Percentiles rank a stretch among this genome's conserved stretches.
These are phyloP conservation scores for Strigomonas culicis DNA, from an alignment of 208 protist species.

Conservation along the genomic window DNA sequence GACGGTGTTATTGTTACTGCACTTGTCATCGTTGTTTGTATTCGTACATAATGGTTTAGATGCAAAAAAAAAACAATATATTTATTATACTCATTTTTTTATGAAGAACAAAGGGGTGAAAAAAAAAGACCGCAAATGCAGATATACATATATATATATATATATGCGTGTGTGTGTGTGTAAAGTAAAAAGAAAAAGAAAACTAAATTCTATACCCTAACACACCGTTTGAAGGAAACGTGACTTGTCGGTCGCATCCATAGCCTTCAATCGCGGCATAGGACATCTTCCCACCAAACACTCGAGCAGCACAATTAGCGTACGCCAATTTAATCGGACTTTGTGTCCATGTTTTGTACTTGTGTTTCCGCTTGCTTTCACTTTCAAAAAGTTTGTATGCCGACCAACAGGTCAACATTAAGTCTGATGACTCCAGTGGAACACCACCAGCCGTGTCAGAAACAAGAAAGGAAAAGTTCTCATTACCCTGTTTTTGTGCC, in stretches of 20 bases:
- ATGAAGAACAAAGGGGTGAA: neutral
- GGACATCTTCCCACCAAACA: constrained; percentile 54
- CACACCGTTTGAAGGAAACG: constrained; percentile 44
- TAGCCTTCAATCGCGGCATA: constrained; percentile 68
- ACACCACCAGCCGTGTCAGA: constrained; percentile 71
- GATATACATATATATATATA: neutral
- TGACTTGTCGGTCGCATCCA: constrained; percentile 62
- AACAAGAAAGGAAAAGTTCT: constrained; percentile 48
- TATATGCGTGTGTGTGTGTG: neutral
- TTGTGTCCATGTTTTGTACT: constrained; percentile 45
- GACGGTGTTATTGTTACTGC: neutral
- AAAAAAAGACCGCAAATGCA: neutral
- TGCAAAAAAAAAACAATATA: neutral
- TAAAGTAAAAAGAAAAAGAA: constrained; percentile 13
- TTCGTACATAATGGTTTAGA: neutral
- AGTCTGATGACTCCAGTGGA: constrained; percentile 30
- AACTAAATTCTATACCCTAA: constrained; percentile 20
- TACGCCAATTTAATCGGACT: constrained; percentile 65
- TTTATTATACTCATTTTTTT: neutral
- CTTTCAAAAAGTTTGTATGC: constrained; percentile 33
- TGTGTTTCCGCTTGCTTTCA: constrained; percentile 8
- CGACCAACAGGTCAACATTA: constrained; percentile 49
- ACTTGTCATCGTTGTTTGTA: neutral
- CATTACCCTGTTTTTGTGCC: constrained; percentile 33
- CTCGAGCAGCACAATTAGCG: constrained; percentile 40